Evolutionary conservation across 768 basidiomycete species (phyloP).

Genomic region (Tulasnella sp.): DNA sequence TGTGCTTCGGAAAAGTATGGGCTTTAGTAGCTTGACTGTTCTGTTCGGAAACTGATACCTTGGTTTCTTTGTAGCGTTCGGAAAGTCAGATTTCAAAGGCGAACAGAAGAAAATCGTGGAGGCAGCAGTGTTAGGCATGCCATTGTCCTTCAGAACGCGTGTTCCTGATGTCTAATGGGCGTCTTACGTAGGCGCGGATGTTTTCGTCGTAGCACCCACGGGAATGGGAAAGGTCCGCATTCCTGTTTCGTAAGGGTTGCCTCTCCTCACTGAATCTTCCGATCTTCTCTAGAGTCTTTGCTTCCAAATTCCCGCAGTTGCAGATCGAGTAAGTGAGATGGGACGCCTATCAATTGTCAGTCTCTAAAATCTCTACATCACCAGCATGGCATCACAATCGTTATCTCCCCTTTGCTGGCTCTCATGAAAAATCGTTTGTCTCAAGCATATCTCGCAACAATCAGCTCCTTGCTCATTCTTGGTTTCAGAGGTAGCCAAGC

Average conservation of each 20-base stretch:
- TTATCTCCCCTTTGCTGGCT: slow-evolving; percentile 69
- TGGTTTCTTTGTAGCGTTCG: slow-evolving; percentile 42
- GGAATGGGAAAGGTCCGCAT: slow-evolving; percentile 78
- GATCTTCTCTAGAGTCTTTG: slow-evolving; percentile 50
- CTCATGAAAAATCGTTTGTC: slow-evolving; percentile 70
- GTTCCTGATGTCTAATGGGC: background rate
- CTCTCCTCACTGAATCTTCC: background rate
- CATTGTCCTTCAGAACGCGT: background rate
- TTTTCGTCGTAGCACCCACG: slow-evolving; percentile 73
- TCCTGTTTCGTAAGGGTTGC: background rate
- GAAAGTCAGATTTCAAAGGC: slow-evolving; percentile 57
- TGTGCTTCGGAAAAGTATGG: background rate
- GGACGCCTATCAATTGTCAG: background rate
- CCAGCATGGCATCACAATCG: slow-evolving; percentile 58
- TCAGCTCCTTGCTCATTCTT: background rate
- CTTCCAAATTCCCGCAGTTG: slow-evolving; percentile 73
- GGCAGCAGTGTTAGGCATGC: slow-evolving; percentile 50
- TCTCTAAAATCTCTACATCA: background rate
- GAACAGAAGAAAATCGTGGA: slow-evolving; percentile 67
- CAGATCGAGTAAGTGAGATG: slow-evolving; percentile 36
- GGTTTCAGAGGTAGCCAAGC: slow-evolving; percentile 46
- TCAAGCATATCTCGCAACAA: background rate
- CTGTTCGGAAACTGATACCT: background rate
- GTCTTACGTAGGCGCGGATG: slow-evolving; percentile 43
- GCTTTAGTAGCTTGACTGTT: too few species aligned